Conservation (phyloP, 2,329 filamentous ascomycete species). For the Metarhizium rileyi region DNA sequence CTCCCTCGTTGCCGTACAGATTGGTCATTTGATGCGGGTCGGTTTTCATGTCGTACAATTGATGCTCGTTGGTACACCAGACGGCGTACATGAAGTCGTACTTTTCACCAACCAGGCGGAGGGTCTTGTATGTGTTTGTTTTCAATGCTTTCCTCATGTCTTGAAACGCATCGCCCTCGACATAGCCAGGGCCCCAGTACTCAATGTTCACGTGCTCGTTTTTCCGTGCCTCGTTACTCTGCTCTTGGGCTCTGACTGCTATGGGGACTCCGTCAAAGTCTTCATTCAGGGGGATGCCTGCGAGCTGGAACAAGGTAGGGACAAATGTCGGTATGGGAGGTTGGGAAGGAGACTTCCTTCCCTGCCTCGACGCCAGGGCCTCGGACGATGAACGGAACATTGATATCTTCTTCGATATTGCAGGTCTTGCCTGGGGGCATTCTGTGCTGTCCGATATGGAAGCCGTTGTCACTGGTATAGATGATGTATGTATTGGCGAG, state of each 20-base stretch:
- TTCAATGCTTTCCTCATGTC: slow-evolving; percentile 8
- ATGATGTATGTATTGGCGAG: slow-evolving; percentile 53
- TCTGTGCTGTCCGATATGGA: slow-evolving; percentile 50
- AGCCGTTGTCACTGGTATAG: slow-evolving; percentile 52
- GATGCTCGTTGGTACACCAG: slow-evolving; percentile 59
- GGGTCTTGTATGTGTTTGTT: slow-evolving; percentile 52
- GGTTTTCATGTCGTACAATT: slow-evolving; percentile 52
- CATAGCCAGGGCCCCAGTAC: slow-evolving; percentile 39
- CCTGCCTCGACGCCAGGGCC: slow-evolving; percentile 41
- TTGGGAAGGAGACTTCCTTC: slow-evolving; percentile 32
- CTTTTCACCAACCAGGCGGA: slow-evolving; percentile 40
- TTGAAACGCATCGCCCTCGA: slow-evolving; percentile 24
- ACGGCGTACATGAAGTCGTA: slow-evolving; percentile 51
- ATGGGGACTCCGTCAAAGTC: slow-evolving; percentile 51
- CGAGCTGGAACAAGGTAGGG: slow-evolving; percentile 44
- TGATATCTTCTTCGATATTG: slow-evolving; percentile 49
- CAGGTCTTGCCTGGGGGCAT: slow-evolving; percentile 48
- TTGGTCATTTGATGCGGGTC: slow-evolving; percentile 45
- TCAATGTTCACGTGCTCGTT: slow-evolving; percentile 50
- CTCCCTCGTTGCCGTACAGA: slow-evolving; percentile 17
- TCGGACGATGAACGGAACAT: slow-evolving; percentile 46
- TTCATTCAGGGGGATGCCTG: slow-evolving; percentile 28
- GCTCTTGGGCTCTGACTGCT: slow-evolving; percentile 23
- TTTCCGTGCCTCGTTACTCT: slow-evolving; percentile 14
- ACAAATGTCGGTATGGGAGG: slow-evolving; percentile 55